A percentile compares a stretch with the other conserved stretches of the same genome.
Conservation (phyloP, 805 yeast genomes). For the Ogataea pignaliae region DNA sequence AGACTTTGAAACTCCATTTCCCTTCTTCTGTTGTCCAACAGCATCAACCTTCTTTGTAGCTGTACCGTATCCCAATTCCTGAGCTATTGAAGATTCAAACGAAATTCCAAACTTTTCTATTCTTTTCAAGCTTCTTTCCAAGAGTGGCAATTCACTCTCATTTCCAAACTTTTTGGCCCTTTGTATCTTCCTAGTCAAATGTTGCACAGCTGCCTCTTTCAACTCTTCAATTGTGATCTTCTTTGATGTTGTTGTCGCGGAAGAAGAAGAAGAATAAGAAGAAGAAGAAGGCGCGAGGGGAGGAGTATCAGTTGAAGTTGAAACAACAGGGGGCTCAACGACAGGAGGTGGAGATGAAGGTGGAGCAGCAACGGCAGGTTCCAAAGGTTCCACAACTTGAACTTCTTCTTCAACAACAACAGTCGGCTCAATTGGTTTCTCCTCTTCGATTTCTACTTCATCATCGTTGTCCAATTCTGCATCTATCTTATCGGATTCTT, state of each 20-base stretch:
- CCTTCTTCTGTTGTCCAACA: not conserved
- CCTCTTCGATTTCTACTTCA: slow-evolving; percentile 11
- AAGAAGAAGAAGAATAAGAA: slow-evolving; percentile 9
- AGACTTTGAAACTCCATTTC: not conserved
- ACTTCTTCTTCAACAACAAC: slow-evolving; percentile 10
- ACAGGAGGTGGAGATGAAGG: slow-evolving; percentile 13
- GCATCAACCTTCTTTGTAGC: not conserved
- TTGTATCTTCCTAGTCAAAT: slow-evolving; percentile 59
- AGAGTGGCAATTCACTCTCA: slow-evolving; percentile 45
- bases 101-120: slow-evolving; percentile 84
- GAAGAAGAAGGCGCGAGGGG: slow-evolving; percentile 6
- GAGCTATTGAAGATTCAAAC: slow-evolving; percentile 58
- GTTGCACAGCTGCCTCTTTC: slow-evolving; percentile 61
- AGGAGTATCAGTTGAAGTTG: slow-evolving; percentile 4
- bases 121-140: slow-evolving; percentile 61
- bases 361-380: slow-evolving; percentile 12
- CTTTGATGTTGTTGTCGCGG: slow-evolving; percentile 18
- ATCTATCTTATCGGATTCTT: slow-evolving; percentile 46
- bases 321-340: slow-evolving; percentile 16
- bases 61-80: slow-evolving; percentile 48
- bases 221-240: slow-evolving; percentile 62
- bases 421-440: slow-evolving; percentile 1
- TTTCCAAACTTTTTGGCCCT: slow-evolving; percentile 79
- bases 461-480: slow-evolving; percentile 26
- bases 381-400: slow-evolving; percentile 10